Conservation (phyloP, 1,139 yeast species). For the Geotrichum candidum region DNA sequence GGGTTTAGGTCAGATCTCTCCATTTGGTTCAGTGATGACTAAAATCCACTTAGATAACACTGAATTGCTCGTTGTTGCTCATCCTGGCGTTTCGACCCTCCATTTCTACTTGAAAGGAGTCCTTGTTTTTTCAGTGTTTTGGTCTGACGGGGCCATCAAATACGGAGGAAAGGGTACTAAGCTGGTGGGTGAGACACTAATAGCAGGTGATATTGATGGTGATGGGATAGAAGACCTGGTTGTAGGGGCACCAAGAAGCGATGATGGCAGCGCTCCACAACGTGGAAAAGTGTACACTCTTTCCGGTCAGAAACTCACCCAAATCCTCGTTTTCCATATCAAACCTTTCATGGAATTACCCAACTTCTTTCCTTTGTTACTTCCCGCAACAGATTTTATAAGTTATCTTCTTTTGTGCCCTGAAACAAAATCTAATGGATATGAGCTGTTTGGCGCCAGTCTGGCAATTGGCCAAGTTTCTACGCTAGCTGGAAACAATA, state of each 20-base stretch:
- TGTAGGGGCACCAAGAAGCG: slow-evolving; percentile 42
- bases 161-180: slow-evolving; percentile 41
- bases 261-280: slow-evolving; percentile 33
- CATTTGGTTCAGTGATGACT: slow-evolving; percentile 31
- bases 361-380: not conserved
- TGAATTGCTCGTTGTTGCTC: slow-evolving; percentile 30
- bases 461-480: slow-evolving; percentile 20
- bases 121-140: slow-evolving; percentile 22
- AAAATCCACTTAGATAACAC: slow-evolving; percentile 21
- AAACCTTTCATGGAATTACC: not conserved
- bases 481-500: slow-evolving; percentile 27
- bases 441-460: slow-evolving; percentile 28
- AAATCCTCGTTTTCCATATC: slow-evolving; percentile 14
- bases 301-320: slow-evolving; percentile 32
- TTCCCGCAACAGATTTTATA: slow-evolving; percentile 12
- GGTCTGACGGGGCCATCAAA: slow-evolving; percentile 22
- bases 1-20: slow-evolving; percentile 20
- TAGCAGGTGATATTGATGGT: slow-evolving; percentile 34
- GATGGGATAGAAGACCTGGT: slow-evolving; percentile 41
- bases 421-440: slow-evolving; percentile 11
- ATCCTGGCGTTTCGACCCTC: slow-evolving; percentile 35
- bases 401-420: slow-evolving; percentile 11
- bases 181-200: slow-evolving; percentile 33
- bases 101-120: slow-evolving; percentile 29
- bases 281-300: slow-evolving; percentile 41